These are phyloP conservation scores for Setaria italica DNA, from an alignment of 202 grass and related monocot species.

Conservation along the genomic window DNA sequence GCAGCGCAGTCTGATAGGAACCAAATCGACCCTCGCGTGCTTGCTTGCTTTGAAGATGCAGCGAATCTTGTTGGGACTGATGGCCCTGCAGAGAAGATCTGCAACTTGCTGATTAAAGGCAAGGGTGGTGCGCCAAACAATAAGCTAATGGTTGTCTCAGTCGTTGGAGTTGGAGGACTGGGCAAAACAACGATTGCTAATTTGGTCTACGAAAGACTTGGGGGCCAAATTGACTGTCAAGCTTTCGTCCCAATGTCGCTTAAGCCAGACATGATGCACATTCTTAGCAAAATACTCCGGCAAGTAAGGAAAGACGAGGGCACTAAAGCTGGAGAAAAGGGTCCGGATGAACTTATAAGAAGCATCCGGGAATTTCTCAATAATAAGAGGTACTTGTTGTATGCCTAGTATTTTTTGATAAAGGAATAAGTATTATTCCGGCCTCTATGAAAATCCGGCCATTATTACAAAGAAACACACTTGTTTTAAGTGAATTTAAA, in stretches of 20 bases:
- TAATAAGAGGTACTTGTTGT: slow-evolving; percentile 27
- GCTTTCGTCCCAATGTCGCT: not conserved
- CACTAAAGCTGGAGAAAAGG: not conserved
- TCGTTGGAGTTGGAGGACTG: slow-evolving; percentile 18
- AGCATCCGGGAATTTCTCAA: not conserved
- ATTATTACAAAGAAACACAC: no score
- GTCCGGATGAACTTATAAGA: not conserved
- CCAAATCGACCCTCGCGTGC: not conserved
- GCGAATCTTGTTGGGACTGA: slow-evolving; percentile 11
- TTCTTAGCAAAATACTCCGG: not conserved
- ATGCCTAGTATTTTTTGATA: no score
- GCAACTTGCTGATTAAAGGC: not conserved
- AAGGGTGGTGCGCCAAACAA: not conserved
- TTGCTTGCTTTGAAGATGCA: not conserved
- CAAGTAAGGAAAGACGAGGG: not conserved
- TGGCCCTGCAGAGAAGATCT: not conserved
- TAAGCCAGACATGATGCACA: not conserved
- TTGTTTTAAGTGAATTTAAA: no score
- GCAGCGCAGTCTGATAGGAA: not conserved
- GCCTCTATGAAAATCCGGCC: no score
- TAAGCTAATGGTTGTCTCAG: not conserved
- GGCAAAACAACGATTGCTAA: slow-evolving; percentile 41
- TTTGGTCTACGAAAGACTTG: not conserved
- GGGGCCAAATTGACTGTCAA: not conserved
- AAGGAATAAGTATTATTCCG: no score